phyloP scores from a whole-genome alignment of 352 stramenopile genomes.

The Pythium insidiosum region DNA sequence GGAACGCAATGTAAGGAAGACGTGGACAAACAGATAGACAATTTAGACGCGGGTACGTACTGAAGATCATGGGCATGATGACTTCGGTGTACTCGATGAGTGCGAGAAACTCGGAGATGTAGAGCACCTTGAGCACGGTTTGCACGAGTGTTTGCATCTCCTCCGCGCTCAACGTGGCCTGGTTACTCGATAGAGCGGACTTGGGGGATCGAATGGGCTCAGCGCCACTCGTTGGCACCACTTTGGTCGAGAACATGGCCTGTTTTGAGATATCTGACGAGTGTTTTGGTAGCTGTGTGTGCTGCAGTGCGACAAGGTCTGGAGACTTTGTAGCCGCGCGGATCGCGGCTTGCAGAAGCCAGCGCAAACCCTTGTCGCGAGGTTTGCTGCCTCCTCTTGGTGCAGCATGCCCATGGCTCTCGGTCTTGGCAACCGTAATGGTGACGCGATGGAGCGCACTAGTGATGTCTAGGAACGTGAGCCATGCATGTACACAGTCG shows the following conservation, averaged over 20 bases:
- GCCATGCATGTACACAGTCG: constrained; percentile 5
- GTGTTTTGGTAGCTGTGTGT: not conserved
- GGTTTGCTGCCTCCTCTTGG: no score
- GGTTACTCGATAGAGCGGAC: no score
- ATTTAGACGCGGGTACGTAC: constrained; percentile 5
- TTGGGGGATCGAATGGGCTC: no score
- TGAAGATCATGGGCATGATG: constrained; percentile 27
- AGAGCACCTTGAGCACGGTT: constrained; percentile 12
- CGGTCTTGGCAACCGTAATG: not conserved
- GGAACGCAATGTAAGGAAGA: no score
- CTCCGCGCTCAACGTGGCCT: constrained; percentile 1
- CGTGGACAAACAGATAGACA: not conserved
- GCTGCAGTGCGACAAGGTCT: no score
- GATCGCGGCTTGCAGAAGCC: no score
- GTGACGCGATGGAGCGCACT: no score
- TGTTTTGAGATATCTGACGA: not conserved
- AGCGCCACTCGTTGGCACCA: no score
- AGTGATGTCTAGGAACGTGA: constrained; percentile 6
- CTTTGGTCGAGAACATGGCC: not conserved
- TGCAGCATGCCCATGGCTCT: not conserved
- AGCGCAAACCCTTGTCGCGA: no score
- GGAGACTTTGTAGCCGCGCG: no score
- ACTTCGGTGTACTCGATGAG: constrained; percentile 27
- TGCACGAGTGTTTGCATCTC: constrained; percentile 5
- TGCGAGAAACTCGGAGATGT: constrained; percentile 22